Conservation (phyloP, 169 alveolate species). For the Eimeria necatrix region DNA sequence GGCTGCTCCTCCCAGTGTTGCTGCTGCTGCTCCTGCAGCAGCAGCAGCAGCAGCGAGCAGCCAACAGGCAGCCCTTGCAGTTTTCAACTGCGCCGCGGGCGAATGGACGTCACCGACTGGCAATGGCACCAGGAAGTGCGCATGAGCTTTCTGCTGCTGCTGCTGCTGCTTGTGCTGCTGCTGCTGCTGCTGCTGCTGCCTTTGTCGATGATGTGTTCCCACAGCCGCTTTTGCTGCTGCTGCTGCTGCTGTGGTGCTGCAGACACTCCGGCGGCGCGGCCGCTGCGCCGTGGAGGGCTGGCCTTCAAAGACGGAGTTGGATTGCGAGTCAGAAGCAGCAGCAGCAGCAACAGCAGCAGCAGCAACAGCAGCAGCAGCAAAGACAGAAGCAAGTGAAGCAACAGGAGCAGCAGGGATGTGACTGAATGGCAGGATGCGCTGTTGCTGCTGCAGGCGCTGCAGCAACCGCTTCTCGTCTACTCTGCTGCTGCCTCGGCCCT, state of each 20-base stretch:
- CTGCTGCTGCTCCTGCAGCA: background rate
- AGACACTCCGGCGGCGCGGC: constrained; percentile 22
- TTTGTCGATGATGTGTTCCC: background rate
- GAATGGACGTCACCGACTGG: background rate
- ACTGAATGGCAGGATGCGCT: background rate
- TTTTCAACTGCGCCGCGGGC: background rate
- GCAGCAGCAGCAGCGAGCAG: background rate
- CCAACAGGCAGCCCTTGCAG: background rate
- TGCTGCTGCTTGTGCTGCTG: background rate
- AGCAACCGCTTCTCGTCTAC: background rate
- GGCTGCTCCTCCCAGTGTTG: background rate
- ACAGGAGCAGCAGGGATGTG: background rate
- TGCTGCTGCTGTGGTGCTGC: constrained; percentile 14
- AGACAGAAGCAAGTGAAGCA: background rate
- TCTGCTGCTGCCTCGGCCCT: background rate
- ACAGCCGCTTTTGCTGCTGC: background rate
- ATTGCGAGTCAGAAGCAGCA: background rate
- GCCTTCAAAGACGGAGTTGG: background rate
- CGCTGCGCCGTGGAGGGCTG: constrained; percentile 31
- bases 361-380: constrained; percentile 1
- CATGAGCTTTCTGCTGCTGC: background rate
- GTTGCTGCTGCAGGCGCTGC: constrained; percentile 8
- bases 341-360: background rate
- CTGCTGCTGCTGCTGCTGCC: background rate
- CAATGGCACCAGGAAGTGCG: background rate